Evolutionary conservation across 805 yeast genomes (phyloP), one percentile per base, ranked within the genome.

Genomic region (Kazachstania psychrophila): DNA sequence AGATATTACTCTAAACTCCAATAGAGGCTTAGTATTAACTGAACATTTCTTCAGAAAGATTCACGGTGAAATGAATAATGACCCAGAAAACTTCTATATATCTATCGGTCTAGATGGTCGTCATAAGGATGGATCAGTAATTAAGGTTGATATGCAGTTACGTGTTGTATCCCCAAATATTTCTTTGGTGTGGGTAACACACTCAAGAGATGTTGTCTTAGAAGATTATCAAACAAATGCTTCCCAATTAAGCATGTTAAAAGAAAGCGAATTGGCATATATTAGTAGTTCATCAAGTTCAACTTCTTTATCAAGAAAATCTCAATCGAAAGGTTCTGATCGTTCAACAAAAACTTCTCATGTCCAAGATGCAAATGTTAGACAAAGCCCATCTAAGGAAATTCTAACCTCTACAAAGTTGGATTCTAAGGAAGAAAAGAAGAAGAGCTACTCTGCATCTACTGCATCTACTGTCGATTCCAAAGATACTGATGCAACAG

Each of bases 1-100:
- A 42, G 59, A 54, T 39, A 51, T 68, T 3, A 46, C 49, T 12
- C 43, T 60, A 23, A 73, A 80, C 0, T 45, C 43, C 24, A 58
- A 56, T 36, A 56, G 43, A 41, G 96, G 96, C 1, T 60, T 84
- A 34, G 95, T 88, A 0, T 62, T 88, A 10, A 94, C 96, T 0
- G 97, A 88, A 57, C 96, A 87, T 59, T 80, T 82, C 54, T 87
- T 89, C 62, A 70, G 96, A 43, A 77, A 78, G 45, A 68, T 75
- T 36, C 66, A 69, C 39, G 77, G 81, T 0, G 64, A 69, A 37
- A 52, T 52, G 46, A 57, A 54, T 31, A 61, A 56, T n/a, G 47
- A 54, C 22, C 71, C 66, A 33, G 70, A 70, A 17, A 75, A 72
- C 6, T 60, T 75, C 33, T 79, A 81, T 40, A 66, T 69, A 20